Percentiles rank a stretch among this genome's conserved stretches.
These are phyloP conservation scores for Phytophthora quininea DNA, from an alignment of 352 stramenopile genomes.

Conservation along the genomic window DNA sequence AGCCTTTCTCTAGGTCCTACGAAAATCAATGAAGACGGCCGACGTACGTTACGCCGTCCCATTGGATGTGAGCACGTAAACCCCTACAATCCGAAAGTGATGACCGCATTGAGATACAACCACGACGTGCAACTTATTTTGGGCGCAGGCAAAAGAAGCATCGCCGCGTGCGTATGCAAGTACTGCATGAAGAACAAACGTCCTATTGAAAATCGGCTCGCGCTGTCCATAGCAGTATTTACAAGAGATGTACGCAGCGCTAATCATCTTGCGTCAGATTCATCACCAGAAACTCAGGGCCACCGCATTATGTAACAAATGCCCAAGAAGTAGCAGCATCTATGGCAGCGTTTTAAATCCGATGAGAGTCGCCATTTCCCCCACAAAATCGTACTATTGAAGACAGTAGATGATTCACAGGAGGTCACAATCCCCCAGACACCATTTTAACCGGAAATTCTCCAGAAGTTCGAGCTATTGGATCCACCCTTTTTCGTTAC, in stretches of 20 bases:
- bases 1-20: background rate
- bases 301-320: constrained; percentile 18
- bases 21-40: background rate
- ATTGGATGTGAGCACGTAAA: constrained; percentile 38
- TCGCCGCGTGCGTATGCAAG: constrained; percentile 30
- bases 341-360: constrained; percentile 16
- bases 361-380: constrained; percentile 17
- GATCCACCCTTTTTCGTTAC: background rate
- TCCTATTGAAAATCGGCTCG: constrained; percentile 22
- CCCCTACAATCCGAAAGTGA: constrained; percentile 21
- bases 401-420: background rate
- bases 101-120: constrained; percentile 32
- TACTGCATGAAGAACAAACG: constrained; percentile 38
- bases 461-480: background rate
- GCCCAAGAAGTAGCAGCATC: constrained; percentile 12
- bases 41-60: constrained; percentile 8
- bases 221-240: constrained; percentile 14
- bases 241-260: constrained; percentile 7
- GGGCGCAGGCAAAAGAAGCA: constrained; percentile 7
- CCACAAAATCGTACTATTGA: background rate
- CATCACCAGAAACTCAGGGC: background rate
- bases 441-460: background rate
- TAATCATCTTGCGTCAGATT: constrained; percentile 4
- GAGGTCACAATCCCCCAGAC: background rate
- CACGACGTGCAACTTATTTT: constrained; percentile 33